Evolutionary conservation across 371 early-diverging fungal species (phyloP).

Genomic region (Massospora cicadina): DNA sequence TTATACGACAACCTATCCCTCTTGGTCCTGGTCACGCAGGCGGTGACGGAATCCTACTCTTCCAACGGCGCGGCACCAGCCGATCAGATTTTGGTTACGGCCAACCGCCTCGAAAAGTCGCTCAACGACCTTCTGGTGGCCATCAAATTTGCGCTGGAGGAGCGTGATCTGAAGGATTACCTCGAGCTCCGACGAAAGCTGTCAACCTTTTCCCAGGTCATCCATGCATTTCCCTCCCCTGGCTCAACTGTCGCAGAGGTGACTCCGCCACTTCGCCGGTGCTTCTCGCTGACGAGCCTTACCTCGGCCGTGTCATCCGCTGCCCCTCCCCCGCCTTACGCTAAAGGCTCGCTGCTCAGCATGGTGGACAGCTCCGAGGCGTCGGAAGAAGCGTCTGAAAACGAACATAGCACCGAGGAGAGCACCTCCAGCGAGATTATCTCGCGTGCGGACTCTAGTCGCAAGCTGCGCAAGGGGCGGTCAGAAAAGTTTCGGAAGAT

Average conservation of each 20-base stretch:
- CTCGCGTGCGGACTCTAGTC: neutral
- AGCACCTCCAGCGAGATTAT: neutral
- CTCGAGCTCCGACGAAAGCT: slow-evolving; percentile 2
- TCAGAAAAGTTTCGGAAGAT: slow-evolving; percentile 23
- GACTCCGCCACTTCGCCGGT: slow-evolving; percentile 4
- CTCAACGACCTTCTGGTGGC: slow-evolving; percentile 19
- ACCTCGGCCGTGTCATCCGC: neutral
- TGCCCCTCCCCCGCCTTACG: neutral
- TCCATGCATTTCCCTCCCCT: neutral
- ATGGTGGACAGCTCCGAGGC: neutral
- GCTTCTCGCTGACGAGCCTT: slow-evolving; percentile 1
- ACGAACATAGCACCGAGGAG: neutral
- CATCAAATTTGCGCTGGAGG: slow-evolving; percentile 18
- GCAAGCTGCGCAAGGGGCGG: neutral
- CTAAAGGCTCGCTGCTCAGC: neutral
- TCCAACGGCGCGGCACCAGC: neutral
- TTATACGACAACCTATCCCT: neutral
- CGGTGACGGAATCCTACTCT: slow-evolving; percentile 2
- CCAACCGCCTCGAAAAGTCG: slow-evolving; percentile 20
- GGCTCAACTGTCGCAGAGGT: neutral
- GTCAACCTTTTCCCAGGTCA: neutral
- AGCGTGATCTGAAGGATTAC: slow-evolving; percentile 18
- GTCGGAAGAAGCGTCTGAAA: neutral
- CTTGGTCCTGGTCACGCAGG: slow-evolving; percentile 5
- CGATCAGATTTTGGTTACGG: slow-evolving; percentile 4